Base-by-base conservation (phyloP, 2,329 filamentous ascomycete species). In the Hypoxylon rubiginosum region DNA sequence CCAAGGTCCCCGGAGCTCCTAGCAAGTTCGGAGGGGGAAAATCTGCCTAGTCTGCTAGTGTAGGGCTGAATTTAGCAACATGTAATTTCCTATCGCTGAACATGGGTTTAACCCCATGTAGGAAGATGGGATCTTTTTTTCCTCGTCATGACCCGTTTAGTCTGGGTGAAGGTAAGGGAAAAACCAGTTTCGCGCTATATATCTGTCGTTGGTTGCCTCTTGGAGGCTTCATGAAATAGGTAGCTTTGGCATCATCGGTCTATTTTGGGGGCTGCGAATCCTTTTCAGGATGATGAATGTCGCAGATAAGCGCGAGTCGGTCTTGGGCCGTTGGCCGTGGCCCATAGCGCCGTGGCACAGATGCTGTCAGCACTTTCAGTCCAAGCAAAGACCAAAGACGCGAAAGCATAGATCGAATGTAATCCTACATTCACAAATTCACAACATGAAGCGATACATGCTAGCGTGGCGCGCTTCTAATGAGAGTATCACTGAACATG, bases 41-140 rank as follows among this genome's bases (percentile, higher is more conserved):
- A 61, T 67, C 59, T 66, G 66, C 66, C 66, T 68, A 65, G 58
- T 58, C 59, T 68, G 66, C 66, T 68, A 65, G 58, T 58, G 63
- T 68, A 68, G 59, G 66, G 66, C 66, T 68, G 66, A 68, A 68
- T 66, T 56, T 54, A 52, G 19, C 32, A 45, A 51, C 55, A 34
- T 28, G 54, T 30, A 11, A 57, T 36, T 39, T 34, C 46, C 19
- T 21, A 34, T 26, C 34, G 43, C 21, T 26, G 11, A 28, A 48
- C 15, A 15, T 36, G 49, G 51, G 32, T 48, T 60, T 54, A 26
- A 50, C 64, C 60, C 39, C n/a, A 58, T 36, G 39, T 43, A 55
- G 46, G 34, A 66, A 54, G 9, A 56, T 15, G 11, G 39, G 46
- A 26, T 60, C 55, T 60, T 63, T 41, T 63, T 41, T 11, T 48